phyloP scores from a whole-genome alignment of 768 basidiomycete species.

The Rhizopogon sp. region DNA sequence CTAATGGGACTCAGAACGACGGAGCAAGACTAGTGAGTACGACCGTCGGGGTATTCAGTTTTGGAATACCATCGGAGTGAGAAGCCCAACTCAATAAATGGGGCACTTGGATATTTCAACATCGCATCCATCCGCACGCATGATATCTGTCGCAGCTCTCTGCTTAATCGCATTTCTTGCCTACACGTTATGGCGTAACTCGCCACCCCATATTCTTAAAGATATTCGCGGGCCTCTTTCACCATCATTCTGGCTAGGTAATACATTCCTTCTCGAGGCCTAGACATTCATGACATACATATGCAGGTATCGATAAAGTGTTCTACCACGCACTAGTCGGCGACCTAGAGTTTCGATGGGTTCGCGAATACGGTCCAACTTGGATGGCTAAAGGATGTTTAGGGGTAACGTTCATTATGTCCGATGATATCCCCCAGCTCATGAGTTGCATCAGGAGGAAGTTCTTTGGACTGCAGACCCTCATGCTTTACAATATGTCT shows the following conservation, averaged over 20 bases:
- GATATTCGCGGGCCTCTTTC: constrained; percentile 7
- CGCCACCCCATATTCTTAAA: neutral
- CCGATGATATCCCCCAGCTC: neutral
- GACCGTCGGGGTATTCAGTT: too few relatives aligned
- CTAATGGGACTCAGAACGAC: too few relatives aligned
- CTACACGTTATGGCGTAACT: constrained; percentile 2
- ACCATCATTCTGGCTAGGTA: constrained; percentile 4
- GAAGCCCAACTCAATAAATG: neutral
- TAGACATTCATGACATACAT: neutral
- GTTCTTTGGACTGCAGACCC: constrained; percentile 23
- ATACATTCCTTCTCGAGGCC: neutral
- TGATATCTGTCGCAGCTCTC: neutral
- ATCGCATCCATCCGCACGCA: neutral
- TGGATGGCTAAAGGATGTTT: constrained; percentile 12
- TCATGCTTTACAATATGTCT: constrained; percentile 22
- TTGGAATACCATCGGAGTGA: neutral
- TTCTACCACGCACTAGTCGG: constrained; percentile 22
- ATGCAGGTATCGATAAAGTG: constrained; percentile 19
- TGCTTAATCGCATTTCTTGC: neutral
- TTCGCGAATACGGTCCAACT: constrained; percentile 20
- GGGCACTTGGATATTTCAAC: neutral
- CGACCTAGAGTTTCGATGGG: constrained; percentile 24
- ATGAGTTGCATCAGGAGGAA: constrained; percentile 17
- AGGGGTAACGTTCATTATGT: constrained; percentile 1
- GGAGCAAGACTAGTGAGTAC: too few relatives aligned